These are phyloP conservation scores for Hypoxylon trugodes DNA, from an alignment of 495 filamentous ascomycete genomes.

Conservation along the genomic window DNA sequence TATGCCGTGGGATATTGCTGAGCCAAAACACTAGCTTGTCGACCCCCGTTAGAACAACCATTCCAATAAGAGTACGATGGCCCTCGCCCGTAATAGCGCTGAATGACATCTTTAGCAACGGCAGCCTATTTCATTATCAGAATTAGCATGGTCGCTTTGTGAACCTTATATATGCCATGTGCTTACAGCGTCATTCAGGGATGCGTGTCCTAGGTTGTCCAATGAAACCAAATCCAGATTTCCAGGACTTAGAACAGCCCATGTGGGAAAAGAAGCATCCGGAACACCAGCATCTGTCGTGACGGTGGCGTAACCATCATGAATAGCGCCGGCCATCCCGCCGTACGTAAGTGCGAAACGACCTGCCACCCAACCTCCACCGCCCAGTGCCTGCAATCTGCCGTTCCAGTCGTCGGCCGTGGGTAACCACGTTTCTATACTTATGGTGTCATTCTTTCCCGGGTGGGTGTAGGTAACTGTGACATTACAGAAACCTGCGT, in stretches of 20 bases:
- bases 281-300: conserved; percentile 43
- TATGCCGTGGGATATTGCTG: conserved; percentile 48
- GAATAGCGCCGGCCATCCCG: conserved; percentile 37
- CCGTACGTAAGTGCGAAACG: conserved; percentile 20
- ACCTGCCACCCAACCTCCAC: conserved; percentile 49
- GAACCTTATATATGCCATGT: no score
- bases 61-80: conserved; percentile 52
- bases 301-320: conserved; percentile 45
- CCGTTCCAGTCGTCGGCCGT: conserved; percentile 51
- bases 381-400: conserved; percentile 50
- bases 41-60: conserved; percentile 52
- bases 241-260: conserved; percentile 42
- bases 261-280: conserved; percentile 26
- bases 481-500: conserved; percentile 53
- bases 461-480: conserved; percentile 57
- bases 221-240: conserved; percentile 39
- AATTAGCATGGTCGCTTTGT: no score
- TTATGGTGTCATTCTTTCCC: conserved; percentile 48
- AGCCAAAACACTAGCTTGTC: conserved; percentile 44
- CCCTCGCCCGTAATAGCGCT: conserved; percentile 42
- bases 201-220: conserved; percentile 26
- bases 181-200: conserved; percentile 10
- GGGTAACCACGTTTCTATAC: conserved; percentile 50
- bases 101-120: conserved; percentile 43
- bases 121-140: conserved; percentile 27